A percentile compares a stretch with the other conserved stretches of the same genome.
phyloP scores from a whole-genome alignment of 1,139 yeast species.

The Debaryomycetaceae sp. region DNA sequence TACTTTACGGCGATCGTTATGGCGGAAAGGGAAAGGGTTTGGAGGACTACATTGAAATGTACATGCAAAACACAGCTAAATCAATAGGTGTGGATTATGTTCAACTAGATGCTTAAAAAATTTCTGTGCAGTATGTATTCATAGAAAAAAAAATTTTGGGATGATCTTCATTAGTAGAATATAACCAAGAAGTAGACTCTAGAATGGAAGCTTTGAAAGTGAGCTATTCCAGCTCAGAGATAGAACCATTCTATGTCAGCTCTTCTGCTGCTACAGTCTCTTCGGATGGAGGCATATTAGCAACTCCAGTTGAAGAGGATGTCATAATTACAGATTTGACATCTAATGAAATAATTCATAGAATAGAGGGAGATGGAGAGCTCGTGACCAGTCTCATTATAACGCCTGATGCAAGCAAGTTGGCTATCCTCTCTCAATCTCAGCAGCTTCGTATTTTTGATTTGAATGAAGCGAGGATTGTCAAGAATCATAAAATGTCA shows the following conservation, averaged over 20 bases:
- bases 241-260: slow-evolving; percentile 79
- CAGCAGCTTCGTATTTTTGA: slow-evolving; percentile 72
- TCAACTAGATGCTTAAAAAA: not conserved
- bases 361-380: slow-evolving; percentile 84
- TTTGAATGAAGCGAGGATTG: slow-evolving; percentile 41
- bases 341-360: slow-evolving; percentile 56
- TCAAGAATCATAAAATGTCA: slow-evolving; percentile 55
- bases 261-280: slow-evolving; percentile 73
- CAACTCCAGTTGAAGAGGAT: slow-evolving; percentile 78
- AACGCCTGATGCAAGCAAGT: slow-evolving; percentile 68
- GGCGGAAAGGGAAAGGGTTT: slow-evolving; percentile 37
- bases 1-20: slow-evolving; percentile 26
- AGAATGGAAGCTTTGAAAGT: slow-evolving; percentile 28
- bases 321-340: slow-evolving; percentile 63
- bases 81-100: slow-evolving; percentile 34
- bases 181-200: not conserved
- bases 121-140: not conserved
- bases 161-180: slow-evolving; percentile 5
- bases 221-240: slow-evolving; percentile 30
- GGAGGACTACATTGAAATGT: slow-evolving; percentile 46
- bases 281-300: slow-evolving; percentile 62
- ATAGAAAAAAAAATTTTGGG: slow-evolving; percentile 7
- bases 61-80: slow-evolving; percentile 40
- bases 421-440: slow-evolving; percentile 79
- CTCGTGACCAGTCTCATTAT: slow-evolving; percentile 68